Evolutionary conservation across 352 stramenopile species (phyloP).

Genomic region (Thalassiosira ordinaria): DNA sequence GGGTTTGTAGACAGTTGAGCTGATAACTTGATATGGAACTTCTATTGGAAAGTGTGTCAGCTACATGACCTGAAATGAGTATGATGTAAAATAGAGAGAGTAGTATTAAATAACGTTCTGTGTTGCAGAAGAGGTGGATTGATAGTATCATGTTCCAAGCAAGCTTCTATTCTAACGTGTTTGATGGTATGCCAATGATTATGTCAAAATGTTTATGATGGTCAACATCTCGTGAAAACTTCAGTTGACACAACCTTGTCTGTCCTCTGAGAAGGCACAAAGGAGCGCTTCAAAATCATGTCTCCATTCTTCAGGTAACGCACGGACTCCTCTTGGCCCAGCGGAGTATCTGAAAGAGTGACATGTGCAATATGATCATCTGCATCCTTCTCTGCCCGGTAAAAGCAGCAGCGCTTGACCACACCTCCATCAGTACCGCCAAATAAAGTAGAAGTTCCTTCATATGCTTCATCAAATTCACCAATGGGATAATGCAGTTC

Average conservation of each 20-base stretch:
- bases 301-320: conserved; percentile 58
- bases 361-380: conserved; percentile 54
- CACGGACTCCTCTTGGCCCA: conserved; percentile 52
- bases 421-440: conserved; percentile 39
- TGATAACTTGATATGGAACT: too few species aligned
- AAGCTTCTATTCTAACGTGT: too few species aligned
- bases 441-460: conserved; percentile 56
- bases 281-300: conserved; percentile 49
- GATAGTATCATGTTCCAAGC: too few species aligned
- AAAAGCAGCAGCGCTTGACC: conserved; percentile 48
- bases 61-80: too few species aligned
- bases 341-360: conserved; percentile 42
- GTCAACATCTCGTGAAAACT: conserved; percentile 42
- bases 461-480: conserved; percentile 55
- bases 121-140: too few species aligned
- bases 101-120: too few species aligned
- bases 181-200: too few species aligned
- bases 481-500: conserved; percentile 58
- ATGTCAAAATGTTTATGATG: too few species aligned
- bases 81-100: too few species aligned
- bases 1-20: conserved; percentile 45
- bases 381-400: conserved; percentile 47
- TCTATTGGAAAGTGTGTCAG: too few species aligned
- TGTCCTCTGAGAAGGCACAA: conserved; percentile 27
- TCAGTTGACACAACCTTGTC: conserved; percentile 54